Conservation (phyloP, 495 filamentous ascomycete genomes). For the Usnea hakonensis region DNA sequence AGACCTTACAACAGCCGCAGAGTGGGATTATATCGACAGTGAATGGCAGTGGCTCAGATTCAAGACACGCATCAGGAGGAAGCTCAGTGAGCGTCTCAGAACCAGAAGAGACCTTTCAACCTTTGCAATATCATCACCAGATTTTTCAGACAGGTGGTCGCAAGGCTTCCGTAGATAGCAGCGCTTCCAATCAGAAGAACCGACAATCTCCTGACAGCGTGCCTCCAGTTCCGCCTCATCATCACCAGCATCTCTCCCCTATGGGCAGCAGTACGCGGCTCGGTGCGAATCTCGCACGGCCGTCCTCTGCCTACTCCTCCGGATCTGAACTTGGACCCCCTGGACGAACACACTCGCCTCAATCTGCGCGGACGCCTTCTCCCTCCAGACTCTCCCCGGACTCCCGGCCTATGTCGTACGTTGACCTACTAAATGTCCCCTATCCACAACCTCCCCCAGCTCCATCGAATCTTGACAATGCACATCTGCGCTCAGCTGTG, state of each 20-base stretch:
- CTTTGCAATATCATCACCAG: conserved; percentile 46
- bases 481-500: conserved; percentile 64
- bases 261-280: conserved; percentile 1
- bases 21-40: conserved; percentile 37
- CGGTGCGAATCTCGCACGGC: conserved; percentile 42
- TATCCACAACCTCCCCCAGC: conserved; percentile 81
- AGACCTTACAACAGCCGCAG: conserved; percentile 36
- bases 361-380: conserved; percentile 50
- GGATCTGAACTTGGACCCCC: conserved; percentile 56
- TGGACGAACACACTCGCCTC: conserved; percentile 53
- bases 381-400: conserved; percentile 59
- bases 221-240: conserved; percentile 8
- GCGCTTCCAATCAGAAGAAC: background rate
- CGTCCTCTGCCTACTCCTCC: conserved; percentile 63
- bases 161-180: conserved; percentile 10
- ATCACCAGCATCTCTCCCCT: conserved; percentile 2
- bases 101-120: conserved; percentile 27
- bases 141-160: conserved; percentile 28
- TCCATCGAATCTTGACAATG: conserved; percentile 67
- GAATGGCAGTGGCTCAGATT: conserved; percentile 31
- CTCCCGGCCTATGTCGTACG: conserved; percentile 67
- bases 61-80: conserved; percentile 20
- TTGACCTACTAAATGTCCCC: conserved; percentile 78
- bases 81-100: conserved; percentile 6
- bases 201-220: conserved; percentile 1